Evolutionary conservation across 805 yeast genomes (phyloP).

Genomic region (Yamadazyma laniorum): DNA sequence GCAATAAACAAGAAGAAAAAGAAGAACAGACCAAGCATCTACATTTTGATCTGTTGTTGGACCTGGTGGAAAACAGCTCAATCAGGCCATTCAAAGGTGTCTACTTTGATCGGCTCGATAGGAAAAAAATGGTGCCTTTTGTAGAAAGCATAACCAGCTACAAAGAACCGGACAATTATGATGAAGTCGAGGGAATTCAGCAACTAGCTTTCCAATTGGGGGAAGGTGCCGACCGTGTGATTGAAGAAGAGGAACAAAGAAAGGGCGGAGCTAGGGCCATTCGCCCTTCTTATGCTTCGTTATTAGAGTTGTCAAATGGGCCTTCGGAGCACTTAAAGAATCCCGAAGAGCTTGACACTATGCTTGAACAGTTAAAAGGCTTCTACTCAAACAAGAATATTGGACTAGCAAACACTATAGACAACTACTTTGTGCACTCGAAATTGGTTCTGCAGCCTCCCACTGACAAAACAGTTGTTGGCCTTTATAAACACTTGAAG

Average conservation of each 20-base stretch:
- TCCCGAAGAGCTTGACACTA: conserved; percentile 35
- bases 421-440: conserved; percentile 3
- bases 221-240: conserved; percentile 13
- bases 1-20: background rate
- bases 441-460: conserved; percentile 4
- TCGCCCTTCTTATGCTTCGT: conserved; percentile 11
- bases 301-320: conserved; percentile 20
- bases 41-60: conserved; percentile 4
- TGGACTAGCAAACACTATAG: conserved; percentile 3
- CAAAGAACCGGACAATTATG: background rate
- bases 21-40: background rate
- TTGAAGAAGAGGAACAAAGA: background rate
- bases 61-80: background rate
- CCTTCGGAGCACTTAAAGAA: conserved; percentile 24
- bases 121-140: conserved; percentile 6
- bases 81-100: conserved; percentile 2
- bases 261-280: conserved; percentile 1
- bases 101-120: conserved; percentile 7
- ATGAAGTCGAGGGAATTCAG: conserved; percentile 19
- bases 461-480: background rate
- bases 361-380: conserved; percentile 33
- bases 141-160: conserved; percentile 4
- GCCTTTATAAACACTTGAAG: conserved; percentile 3
- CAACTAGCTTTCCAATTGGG: conserved; percentile 31
- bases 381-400: conserved; percentile 24